Base-by-base conservation (phyloP, 306 rosid genomes). In the Corylus heterophylla region DNA sequence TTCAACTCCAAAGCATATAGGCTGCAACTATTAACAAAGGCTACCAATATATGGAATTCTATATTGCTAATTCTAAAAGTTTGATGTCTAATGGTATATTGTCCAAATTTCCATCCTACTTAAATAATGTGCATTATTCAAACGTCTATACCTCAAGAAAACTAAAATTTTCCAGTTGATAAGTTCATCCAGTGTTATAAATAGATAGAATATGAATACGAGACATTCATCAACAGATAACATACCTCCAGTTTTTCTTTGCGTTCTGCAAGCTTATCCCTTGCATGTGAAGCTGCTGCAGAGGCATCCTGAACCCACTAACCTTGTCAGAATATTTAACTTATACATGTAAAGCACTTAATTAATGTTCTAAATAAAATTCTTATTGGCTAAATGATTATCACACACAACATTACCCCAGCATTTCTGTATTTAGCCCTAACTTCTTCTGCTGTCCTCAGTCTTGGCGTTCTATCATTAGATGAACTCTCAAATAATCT, bases 341-440 rank as follows among this genome's bases (percentile, higher is more conserved):
- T 79, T 54, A 80, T 64, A 77, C n/a, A 76, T 64, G 45, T 71
- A 75, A 76, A 49, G 47, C 51, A 16, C 27, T 44, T 47, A 75
- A 61, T 75, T 48, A 74, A 27, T 75, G 81, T 75, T 83, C 71
- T 76, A 73, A 31, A 74, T 37, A 59, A 74, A 77, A 71, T 83
- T 83, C 83, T 81, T 87, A 1, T 81, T 0, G 70, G 20, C 12
- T 17, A 17, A 20, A 16, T 8, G 25, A 14, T 71, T 55, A 39
- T 59, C 3, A 1, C 1, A 1, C 2, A 59, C 51, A 20, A 48
- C 45, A 45, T 77, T 79, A 83, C 89, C 85, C 75, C 91, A n/a
- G 63, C 35, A 29, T 90, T 90, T 85, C 92, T 85, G 83, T 94
- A 94, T 87, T 92, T 94, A 44, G 97, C 98, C 87, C 85, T 92